These are phyloP conservation scores for Gymnopilus dilepis DNA, from an alignment of 768 basidiomycete species.

Conservation along the genomic window DNA sequence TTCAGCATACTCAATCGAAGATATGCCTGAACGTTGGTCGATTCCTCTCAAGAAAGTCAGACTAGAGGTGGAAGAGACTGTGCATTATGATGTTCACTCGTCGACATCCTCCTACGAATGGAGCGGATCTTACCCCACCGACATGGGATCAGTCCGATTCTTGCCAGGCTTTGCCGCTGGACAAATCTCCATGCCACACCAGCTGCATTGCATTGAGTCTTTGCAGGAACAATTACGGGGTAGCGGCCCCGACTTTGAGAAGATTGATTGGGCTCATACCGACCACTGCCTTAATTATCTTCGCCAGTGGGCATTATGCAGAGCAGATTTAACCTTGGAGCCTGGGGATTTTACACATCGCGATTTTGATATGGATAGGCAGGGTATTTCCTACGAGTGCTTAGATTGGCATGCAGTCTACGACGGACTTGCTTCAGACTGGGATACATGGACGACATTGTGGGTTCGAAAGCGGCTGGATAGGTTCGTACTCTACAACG, in stretches of 20 bases:
- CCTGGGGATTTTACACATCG: constrained; percentile 32
- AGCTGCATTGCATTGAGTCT: constrained; percentile 41
- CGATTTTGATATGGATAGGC: constrained; percentile 29
- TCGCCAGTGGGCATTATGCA: constrained; percentile 42
- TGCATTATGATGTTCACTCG: constrained; percentile 32
- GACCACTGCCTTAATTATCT: constrained; percentile 49
- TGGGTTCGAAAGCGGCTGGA: background rate
- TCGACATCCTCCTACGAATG: constrained; percentile 35
- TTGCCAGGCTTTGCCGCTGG: constrained; percentile 36
- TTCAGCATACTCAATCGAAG: constrained; percentile 16
- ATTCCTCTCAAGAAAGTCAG: constrained; percentile 13
- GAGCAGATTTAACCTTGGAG: constrained; percentile 46
- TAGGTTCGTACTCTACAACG: background rate
- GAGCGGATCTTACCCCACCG: constrained; percentile 30
- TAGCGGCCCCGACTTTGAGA: background rate
- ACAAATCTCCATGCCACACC: constrained; percentile 41
- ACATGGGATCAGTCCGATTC: constrained; percentile 23
- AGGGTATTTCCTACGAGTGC: constrained; percentile 35
- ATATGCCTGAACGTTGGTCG: constrained; percentile 23
- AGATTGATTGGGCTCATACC: constrained; percentile 21
- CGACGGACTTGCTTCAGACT: constrained; percentile 24
- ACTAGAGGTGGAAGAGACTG: constrained; percentile 35
- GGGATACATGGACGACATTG: constrained; percentile 6
- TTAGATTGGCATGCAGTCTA: constrained; percentile 35
- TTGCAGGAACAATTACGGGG: constrained; percentile 22